Percentiles rank a stretch among this genome's conserved stretches.
Evolutionary conservation across 1,139 yeast species (phyloP).

Genomic region (Blastobotrys petasosporus): DNA sequence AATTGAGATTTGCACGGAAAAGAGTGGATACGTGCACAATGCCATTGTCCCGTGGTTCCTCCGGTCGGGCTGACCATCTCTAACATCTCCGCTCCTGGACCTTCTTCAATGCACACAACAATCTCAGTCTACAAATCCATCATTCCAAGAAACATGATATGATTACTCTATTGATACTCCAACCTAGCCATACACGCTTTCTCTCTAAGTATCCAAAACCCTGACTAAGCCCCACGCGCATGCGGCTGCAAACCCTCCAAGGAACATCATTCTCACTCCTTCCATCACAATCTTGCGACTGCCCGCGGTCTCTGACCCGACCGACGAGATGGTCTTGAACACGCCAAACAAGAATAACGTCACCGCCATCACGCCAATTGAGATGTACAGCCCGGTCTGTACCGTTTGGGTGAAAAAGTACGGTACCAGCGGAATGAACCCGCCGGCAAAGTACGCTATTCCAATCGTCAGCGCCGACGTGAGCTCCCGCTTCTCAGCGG

Average conservation of each 20-base stretch:
- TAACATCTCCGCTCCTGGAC: no score
- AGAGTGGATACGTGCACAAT: no score
- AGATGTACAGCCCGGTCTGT: constrained; percentile 64
- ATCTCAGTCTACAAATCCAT: no score
- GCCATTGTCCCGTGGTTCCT: no score
- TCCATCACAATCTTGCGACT: constrained; percentile 56
- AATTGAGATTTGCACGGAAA: no score
- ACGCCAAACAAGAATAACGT: constrained; percentile 86
- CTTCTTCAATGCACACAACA: no score
- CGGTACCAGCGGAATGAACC: constrained; percentile 73
- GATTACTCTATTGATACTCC: no score
- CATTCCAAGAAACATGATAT: no score
- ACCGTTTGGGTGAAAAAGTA: constrained; percentile 73
- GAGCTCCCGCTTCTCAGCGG: constrained; percentile 69
- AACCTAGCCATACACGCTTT: no score
- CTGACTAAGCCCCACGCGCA: constrained; percentile 93
- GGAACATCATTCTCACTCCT: constrained; percentile 85
- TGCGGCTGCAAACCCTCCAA: constrained; percentile 95
- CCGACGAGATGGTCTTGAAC: constrained; percentile 73
- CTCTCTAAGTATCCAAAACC: constrained; percentile 53
- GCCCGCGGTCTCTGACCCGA: constrained; percentile 58
- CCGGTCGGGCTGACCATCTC: no score
- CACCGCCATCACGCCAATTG: constrained; percentile 75
- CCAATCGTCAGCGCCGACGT: constrained; percentile 76
- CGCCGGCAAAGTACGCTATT: constrained; percentile 67